Percentiles rank a stretch among this genome's conserved stretches.
Conservation (phyloP, 345 rosid genomes). For the Rhodamnia argentea region DNA sequence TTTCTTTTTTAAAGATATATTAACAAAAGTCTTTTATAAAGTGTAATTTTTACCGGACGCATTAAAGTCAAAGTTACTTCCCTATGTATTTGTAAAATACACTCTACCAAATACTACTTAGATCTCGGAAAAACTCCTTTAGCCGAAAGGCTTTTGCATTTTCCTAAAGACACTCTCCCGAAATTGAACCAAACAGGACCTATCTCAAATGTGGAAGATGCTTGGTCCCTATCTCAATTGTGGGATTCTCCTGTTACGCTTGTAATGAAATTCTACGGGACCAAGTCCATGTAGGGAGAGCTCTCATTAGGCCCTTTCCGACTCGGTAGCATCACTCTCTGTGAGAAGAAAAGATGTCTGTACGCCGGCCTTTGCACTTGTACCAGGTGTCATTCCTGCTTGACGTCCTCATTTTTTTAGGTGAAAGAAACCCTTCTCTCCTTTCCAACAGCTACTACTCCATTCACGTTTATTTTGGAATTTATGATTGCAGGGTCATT, state of each 20-base stretch:
- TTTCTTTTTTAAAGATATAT: too few relatives aligned
- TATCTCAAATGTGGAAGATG: too few relatives aligned
- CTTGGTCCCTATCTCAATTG: neutral
- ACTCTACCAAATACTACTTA: too few relatives aligned
- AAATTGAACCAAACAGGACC: neutral
- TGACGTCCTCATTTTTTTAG: too few relatives aligned
- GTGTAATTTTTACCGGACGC: too few relatives aligned
- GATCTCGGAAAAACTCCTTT: too few relatives aligned
- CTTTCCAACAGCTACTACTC: neutral
- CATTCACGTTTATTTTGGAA: neutral
- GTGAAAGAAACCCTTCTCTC: neutral
- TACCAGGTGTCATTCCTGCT: neutral
- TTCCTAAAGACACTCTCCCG: too few relatives aligned
- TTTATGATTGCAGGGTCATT: neutral
- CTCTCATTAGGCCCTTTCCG: neutral
- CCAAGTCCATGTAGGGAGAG: neutral
- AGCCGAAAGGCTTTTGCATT: too few relatives aligned
- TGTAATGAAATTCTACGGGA: neutral
- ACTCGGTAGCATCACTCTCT: neutral
- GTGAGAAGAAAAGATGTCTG: too few relatives aligned
- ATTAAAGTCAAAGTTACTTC: too few relatives aligned
- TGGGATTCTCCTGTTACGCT: neutral
- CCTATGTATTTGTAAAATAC: too few relatives aligned
- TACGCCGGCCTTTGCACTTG: neutral
- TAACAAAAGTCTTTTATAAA: too few relatives aligned